Evolutionary conservation across 1,284 basidiomycete species (phyloP).

Genomic region (Hymenochaete sp.): DNA sequence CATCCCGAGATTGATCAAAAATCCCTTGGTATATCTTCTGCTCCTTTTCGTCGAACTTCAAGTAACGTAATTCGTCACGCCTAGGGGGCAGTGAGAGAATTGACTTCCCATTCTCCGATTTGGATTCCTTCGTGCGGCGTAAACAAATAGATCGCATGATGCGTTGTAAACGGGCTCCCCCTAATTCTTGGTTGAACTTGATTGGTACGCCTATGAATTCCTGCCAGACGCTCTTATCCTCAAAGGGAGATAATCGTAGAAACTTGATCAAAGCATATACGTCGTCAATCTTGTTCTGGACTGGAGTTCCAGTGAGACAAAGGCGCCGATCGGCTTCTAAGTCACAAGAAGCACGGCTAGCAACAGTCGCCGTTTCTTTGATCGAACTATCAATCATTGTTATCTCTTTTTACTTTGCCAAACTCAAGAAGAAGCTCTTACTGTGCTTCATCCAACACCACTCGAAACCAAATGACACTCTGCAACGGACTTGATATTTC

Average conservation of each 20-base stretch:
- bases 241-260: conserved; percentile 84
- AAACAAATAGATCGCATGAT: conserved; percentile 97
- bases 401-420: too few species aligned
- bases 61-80: conserved; percentile 74
- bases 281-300: conserved; percentile 98
- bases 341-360: conserved; percentile 91
- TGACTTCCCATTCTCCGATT: conserved; percentile 68
- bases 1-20: conserved; percentile 82
- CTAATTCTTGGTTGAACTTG: conserved; percentile 86
- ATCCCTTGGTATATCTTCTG: conserved; percentile 82
- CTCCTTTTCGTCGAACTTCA: conserved; percentile 81
- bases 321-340: conserved; percentile 88
- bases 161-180: conserved; percentile 88
- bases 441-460: conserved; percentile 98
- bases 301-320: conserved; percentile 94
- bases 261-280: conserved; percentile 96
- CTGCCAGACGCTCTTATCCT: conserved; percentile 90
- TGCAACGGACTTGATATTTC: conserved; percentile 86
- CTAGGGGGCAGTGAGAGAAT: conserved; percentile 87
- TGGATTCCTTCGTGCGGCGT: conserved; percentile 91
- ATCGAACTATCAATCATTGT: conserved; percentile 72
- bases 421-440: conserved; percentile 38
- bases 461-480: conserved; percentile 94
- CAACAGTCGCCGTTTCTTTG: conserved; percentile 92
- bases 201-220: conserved; percentile 88